These are phyloP conservation scores for Sugiyamaella xylanicola DNA, from an alignment of 1,139 yeast genomes.

Conservation along the genomic window DNA sequence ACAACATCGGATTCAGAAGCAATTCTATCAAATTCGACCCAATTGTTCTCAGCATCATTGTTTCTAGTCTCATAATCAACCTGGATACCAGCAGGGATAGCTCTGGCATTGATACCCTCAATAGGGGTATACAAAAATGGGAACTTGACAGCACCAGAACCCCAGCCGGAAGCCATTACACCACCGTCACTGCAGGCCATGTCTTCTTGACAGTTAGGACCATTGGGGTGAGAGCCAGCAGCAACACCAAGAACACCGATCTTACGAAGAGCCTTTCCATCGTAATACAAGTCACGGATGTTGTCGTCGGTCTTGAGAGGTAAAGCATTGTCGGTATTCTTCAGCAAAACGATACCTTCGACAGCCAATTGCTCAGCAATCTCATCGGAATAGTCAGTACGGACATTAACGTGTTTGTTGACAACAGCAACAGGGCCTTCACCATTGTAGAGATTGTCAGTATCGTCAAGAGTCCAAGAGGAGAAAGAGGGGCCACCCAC, in stretches of 20 bases:
- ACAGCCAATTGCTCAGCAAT: constrained; percentile 58
- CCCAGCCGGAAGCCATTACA: constrained; percentile 45
- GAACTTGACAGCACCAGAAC: constrained; percentile 53
- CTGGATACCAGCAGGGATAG: constrained; percentile 26
- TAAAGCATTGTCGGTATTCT: constrained; percentile 52
- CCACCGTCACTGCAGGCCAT: constrained; percentile 37
- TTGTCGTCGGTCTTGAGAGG: constrained; percentile 53
- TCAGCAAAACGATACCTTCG: constrained; percentile 59
- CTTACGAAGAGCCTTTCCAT: constrained; percentile 48
- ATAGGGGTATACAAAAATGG: constrained; percentile 60
- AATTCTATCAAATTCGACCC: constrained; percentile 44
- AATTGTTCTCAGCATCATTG: constrained; percentile 45
- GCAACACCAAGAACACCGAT: constrained; percentile 48
- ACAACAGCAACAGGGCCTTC: constrained; percentile 57
- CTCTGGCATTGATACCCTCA: constrained; percentile 35
- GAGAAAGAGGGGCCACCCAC: constrained; percentile 58
- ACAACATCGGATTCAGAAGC: constrained; percentile 57
- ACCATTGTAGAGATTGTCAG: constrained; percentile 53
- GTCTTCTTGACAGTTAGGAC: constrained; percentile 46
- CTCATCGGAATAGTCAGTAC: constrained; percentile 52
- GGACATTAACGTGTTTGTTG: constrained; percentile 59
- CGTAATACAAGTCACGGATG: constrained; percentile 11
- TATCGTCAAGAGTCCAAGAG: constrained; percentile 60
- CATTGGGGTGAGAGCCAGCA: constrained; percentile 37
- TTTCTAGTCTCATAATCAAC: constrained; percentile 30